A percentile compares a stretch with the other conserved stretches of the same genome.
These are phyloP conservation scores for Lactarius psammicola DNA, from an alignment of 768 basidiomycete genomes.

Conservation along the genomic window DNA sequence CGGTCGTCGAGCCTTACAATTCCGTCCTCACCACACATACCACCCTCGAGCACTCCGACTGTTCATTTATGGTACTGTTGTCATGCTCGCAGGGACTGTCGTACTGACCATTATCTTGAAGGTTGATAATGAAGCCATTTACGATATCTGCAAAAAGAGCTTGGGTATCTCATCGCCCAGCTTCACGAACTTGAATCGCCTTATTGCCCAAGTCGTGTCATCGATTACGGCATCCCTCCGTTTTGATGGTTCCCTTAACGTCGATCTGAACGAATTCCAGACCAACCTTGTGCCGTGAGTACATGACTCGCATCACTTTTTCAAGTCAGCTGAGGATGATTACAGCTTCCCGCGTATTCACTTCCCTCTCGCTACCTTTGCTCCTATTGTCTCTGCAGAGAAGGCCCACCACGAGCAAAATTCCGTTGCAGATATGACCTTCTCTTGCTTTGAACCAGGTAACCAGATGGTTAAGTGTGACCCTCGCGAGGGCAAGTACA, in stretches of 20 bases:
- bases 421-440: conserved; percentile 68
- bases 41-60: conserved; percentile 99
- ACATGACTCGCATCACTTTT: conserved; percentile 21
- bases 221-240: conserved; percentile 50
- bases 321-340: neutral
- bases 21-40: conserved; percentile 97
- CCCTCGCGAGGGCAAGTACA: conserved; percentile 78
- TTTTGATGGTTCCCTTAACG: conserved; percentile 66
- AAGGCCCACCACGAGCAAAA: conserved; percentile 70
- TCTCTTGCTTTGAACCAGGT: conserved; percentile 72
- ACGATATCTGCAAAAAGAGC: conserved; percentile 62
- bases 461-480: conserved; percentile 84
- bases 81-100: neutral
- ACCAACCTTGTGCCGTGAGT: conserved; percentile 61
- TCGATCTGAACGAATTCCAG: conserved; percentile 71
- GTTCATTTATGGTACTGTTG: conserved; percentile 89
- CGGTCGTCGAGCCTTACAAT: conserved; percentile 99
- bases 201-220: conserved; percentile 63
- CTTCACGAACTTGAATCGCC: conserved; percentile 64
- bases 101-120: conserved; percentile 10
- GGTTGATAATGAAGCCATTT: conserved; percentile 66
- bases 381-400: conserved; percentile 60
- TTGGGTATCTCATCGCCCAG: conserved; percentile 55
- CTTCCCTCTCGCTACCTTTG: conserved; percentile 67
- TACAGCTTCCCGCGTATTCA: conserved; percentile 60